Base-by-base conservation (phyloP, 176 grass and related monocot species). In the Thalia dealbata region DNA sequence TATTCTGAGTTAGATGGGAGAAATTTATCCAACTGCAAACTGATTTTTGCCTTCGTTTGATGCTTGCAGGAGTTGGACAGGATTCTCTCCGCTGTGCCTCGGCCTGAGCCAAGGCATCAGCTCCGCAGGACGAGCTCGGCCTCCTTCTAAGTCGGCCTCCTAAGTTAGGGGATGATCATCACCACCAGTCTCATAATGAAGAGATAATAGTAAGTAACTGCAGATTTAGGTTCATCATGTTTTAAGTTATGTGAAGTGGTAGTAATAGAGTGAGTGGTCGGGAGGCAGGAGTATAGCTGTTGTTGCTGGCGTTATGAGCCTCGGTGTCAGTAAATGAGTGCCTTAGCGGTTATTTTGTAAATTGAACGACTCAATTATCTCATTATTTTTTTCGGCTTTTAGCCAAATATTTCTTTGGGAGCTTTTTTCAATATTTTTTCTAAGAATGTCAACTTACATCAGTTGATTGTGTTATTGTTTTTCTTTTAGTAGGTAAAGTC, bases 121-220 rank as follows among this genome's bases (percentile, higher is more conserved):
- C 90, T 99, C 59, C 89, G 95, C 67, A 86, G 95, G 86, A 93
- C 85, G 58, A 84, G 81, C 75, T 99, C 95, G 0, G 76, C 89
- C 44, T 44, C 74, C 24, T 81, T 93, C 75, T 99, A 75, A 97
- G 73, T 69, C 71, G 44, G 61, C 52, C 52, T 64, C 72, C 30
- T 85, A 85, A 1, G 32, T 42, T 19, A 30, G 13, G 19, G 10
- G 7, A 30, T 4, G 32, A 14, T 14, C 23, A 41, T 63, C 18
- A 14, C 18, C 0, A 24, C 18, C 0, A 24, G 21, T 61, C 9
- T 7, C 7, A 10, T 13, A 67, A 19, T 35, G 6, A 18, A 19
- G 32, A 67, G 10, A 61, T 8, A 14, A 29, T 41, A 41, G 32
- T 30, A 5, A 26, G 30, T 14, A 3, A 29, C 38, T 41, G 35